Percentiles rank a stretch among this genome's conserved stretches.
These are phyloP conservation scores for Fusarium globosum DNA, from an alignment of 2,329 filamentous ascomycete species.

Conservation along the genomic window DNA sequence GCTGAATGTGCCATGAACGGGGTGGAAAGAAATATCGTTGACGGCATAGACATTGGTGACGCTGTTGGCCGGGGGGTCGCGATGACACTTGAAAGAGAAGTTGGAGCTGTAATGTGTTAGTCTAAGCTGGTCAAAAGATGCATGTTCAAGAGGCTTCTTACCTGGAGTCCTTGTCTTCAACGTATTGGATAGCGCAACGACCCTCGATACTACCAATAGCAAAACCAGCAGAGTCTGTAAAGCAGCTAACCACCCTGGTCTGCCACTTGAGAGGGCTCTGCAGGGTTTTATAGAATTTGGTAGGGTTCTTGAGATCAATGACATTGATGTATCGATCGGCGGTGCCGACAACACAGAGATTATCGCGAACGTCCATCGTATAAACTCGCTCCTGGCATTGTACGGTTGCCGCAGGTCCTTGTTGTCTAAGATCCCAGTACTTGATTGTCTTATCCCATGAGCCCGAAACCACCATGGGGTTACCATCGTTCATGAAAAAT, in stretches of 20 bases:
- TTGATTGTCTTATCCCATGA: constrained; percentile 93
- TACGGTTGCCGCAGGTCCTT: constrained; percentile 72
- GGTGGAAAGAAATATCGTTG: constrained; percentile 98
- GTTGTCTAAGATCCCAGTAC: constrained; percentile 84
- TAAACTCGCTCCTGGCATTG: constrained; percentile 83
- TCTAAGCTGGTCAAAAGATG: not conserved
- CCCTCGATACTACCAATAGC: constrained; percentile 97
- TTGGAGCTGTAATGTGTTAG: constrained; percentile 71
- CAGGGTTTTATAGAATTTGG: constrained; percentile 94
- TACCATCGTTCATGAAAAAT: constrained; percentile 78
- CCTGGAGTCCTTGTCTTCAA: constrained; percentile 92
- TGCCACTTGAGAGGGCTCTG: constrained; percentile 99
- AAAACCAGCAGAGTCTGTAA: constrained; percentile 90
- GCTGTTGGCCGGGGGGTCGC: constrained; percentile 80
- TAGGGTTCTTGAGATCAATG: constrained; percentile 87
- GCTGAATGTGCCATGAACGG: constrained; percentile 96
- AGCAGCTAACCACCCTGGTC: constrained; percentile 94
- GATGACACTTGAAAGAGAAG: constrained; percentile 99
- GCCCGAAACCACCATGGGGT: constrained; percentile 89
- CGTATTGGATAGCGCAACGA: constrained; percentile 96
- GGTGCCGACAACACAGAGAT: constrained; percentile 90
- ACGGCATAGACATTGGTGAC: constrained; percentile 92
- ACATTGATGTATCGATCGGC: constrained; percentile 98
- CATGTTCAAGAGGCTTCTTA: constrained; percentile 60
- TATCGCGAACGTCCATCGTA: constrained; percentile 89